Conservation (phyloP, 495 filamentous ascomycete species). For the Aspergillus wentii region DNA sequence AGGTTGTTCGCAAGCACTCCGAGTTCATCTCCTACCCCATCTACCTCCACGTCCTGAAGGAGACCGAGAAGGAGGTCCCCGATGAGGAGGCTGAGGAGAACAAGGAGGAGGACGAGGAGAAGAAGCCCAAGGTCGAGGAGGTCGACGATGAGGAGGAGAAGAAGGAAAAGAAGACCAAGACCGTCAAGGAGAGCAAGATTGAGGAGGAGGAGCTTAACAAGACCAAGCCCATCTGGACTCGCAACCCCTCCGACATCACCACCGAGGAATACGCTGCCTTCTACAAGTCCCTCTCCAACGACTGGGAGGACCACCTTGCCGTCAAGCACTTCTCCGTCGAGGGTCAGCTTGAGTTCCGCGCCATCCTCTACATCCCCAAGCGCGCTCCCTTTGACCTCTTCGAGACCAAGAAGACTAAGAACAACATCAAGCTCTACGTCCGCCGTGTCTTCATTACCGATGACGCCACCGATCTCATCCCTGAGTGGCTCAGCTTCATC, state of each 20-base stretch:
- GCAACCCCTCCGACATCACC: constrained; percentile 93
- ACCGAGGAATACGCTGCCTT: constrained; percentile 96
- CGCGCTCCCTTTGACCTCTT: constrained; percentile 99
- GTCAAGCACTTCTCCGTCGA: constrained; percentile 99
- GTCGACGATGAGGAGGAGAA: constrained; percentile 82
- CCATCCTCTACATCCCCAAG: constrained; percentile 99
- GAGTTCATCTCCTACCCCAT: constrained; percentile 99
- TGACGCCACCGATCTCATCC: constrained; percentile 97
- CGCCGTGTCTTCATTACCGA: constrained; percentile 99
- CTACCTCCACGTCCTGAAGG: constrained; percentile 98
- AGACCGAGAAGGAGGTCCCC: constrained; percentile 97
- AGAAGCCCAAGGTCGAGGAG: constrained; percentile 71
- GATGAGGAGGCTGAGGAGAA: constrained; percentile 89
- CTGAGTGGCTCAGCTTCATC: constrained; percentile 98
- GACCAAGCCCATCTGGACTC: constrained; percentile 99
- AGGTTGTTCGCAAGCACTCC: constrained; percentile 99
- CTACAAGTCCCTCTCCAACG: constrained; percentile 98
- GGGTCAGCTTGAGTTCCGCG: constrained; percentile 99
- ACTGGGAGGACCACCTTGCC: constrained; percentile 98
- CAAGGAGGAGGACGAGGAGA: constrained; percentile 80
- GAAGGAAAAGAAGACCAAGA: constrained; percentile 96
- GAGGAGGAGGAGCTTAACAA: constrained; percentile 99
- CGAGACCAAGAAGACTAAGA: constrained; percentile 99
- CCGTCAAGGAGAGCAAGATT: constrained; percentile 95
- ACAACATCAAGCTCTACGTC: constrained; percentile 99